Evolutionary conservation across 306 rosid genomes (phyloP).

Genomic region (Phaseolus lunatus): DNA sequence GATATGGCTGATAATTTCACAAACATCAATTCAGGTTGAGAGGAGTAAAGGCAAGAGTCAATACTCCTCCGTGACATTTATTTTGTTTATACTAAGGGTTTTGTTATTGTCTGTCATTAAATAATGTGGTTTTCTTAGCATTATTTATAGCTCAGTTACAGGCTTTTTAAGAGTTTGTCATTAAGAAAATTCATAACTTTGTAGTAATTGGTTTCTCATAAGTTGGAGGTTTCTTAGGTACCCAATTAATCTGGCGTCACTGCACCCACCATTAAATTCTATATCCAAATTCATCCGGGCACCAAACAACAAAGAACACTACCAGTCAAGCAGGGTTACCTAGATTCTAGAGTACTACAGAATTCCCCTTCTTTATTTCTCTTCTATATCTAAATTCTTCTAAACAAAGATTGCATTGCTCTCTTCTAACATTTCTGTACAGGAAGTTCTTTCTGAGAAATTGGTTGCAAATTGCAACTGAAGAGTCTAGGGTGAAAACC

Average conservation of each 20-base stretch:
- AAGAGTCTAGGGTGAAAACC: background rate
- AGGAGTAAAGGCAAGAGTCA: slow-evolving; percentile 19
- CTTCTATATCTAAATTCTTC: background rate
- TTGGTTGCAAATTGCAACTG: slow-evolving; percentile 23
- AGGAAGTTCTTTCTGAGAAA: background rate
- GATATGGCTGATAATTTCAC: background rate
- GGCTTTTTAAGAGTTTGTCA: slow-evolving; percentile 1
- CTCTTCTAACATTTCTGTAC: background rate
- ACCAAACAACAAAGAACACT: background rate
- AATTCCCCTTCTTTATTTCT: slow-evolving; percentile 15
- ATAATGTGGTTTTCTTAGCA: background rate
- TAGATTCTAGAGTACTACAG: background rate
- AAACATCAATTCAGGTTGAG: background rate
- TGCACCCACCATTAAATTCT: slow-evolving; percentile 4
- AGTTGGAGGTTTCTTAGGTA: background rate
- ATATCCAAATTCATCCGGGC: slow-evolving; percentile 14
- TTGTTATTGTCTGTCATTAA: background rate
- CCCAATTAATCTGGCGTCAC: background rate
- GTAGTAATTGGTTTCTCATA: background rate
- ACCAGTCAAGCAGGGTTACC: background rate
- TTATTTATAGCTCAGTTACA: background rate
- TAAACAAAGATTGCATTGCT: background rate
- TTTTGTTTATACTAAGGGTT: too few relatives aligned
- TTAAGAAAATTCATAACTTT: background rate
- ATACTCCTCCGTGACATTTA: background rate